A percentile compares a stretch with the other conserved stretches of the same genome.
These are phyloP conservation scores for Chytriomyces confervae DNA, from an alignment of 192 early-diverging fungal genomes.

Conservation along the genomic window DNA sequence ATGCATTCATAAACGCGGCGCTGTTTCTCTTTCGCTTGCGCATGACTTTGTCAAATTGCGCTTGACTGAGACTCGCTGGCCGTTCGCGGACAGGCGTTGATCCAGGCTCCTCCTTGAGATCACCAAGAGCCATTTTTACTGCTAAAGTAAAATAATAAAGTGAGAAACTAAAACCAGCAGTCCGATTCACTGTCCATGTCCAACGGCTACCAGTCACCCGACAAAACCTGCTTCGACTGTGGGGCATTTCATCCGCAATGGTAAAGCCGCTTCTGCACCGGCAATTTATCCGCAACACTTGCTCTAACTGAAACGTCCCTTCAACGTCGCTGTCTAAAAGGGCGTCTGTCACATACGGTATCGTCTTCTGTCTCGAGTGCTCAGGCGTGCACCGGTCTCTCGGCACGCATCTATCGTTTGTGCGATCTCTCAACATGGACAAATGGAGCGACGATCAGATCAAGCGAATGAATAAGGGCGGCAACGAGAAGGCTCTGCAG, in stretches of 20 bases:
- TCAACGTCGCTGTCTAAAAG: slow-evolving; percentile 57
- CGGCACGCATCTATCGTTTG: slow-evolving; percentile 78
- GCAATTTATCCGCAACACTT: slow-evolving; percentile 6
- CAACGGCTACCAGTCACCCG: neutral
- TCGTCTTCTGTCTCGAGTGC: slow-evolving; percentile 82
- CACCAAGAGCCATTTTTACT: too few relatives aligned
- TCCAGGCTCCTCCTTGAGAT: too few relatives aligned
- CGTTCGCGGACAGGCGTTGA: too few relatives aligned
- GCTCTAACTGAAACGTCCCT: slow-evolving; percentile 46
- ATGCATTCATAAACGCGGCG: neutral
- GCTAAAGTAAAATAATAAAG: too few relatives aligned
- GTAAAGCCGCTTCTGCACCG: neutral
- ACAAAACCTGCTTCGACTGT: slow-evolving; percentile 86
- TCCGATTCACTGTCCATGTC: neutral
- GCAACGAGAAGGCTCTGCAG: slow-evolving; percentile 82
- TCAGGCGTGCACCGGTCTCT: slow-evolving; percentile 33
- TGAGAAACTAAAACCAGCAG: too few relatives aligned
- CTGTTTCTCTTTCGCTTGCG: neutral
- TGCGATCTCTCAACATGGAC: slow-evolving; percentile 99
- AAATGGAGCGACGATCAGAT: slow-evolving; percentile 95
- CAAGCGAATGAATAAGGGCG: slow-evolving; percentile 92
- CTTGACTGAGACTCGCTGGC: too few relatives aligned
- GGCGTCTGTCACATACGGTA: slow-evolving; percentile 92
- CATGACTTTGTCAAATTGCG: neutral
- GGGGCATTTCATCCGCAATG: slow-evolving; percentile 65